Conservation (phyloP, 2,329 filamentous ascomycete genomes). For the Monilinia fructigena region DNA sequence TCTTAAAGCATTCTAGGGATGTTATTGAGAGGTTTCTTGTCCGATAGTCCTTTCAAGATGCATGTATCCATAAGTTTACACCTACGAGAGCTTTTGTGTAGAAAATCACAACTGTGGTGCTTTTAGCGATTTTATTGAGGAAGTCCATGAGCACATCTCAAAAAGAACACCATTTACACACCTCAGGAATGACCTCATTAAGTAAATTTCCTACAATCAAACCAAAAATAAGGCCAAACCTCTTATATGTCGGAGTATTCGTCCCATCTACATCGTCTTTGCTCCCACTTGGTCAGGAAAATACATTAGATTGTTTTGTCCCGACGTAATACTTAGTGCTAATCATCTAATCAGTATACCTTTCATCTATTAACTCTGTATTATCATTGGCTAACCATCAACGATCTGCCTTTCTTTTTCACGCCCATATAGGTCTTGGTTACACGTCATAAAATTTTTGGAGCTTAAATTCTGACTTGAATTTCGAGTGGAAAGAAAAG, state of each 20-base stretch:
- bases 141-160: not conserved
- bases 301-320: no score
- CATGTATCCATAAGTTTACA: not conserved
- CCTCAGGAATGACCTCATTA: not conserved
- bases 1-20: not conserved
- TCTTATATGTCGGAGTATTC: not conserved
- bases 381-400: no score
- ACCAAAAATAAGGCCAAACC: not conserved
- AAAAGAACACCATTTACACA: not conserved
- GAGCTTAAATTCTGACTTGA: no score
- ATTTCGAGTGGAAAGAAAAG: no score
- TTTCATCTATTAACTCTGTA: no score
- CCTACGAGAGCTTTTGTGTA: not conserved
- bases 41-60: not conserved
- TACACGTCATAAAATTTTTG: no score
- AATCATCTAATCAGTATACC: no score
- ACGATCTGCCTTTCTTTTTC: no score
- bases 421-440: no score
- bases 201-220: not conserved
- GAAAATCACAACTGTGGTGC: not conserved
- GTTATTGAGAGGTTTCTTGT: not conserved
- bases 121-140: not conserved
- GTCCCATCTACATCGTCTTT: not conserved
- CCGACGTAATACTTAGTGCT: no score
- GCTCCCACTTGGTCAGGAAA: no score